phyloP scores from a whole-genome alignment of 106 monocot genomes.

The Allium fistulosum region DNA sequence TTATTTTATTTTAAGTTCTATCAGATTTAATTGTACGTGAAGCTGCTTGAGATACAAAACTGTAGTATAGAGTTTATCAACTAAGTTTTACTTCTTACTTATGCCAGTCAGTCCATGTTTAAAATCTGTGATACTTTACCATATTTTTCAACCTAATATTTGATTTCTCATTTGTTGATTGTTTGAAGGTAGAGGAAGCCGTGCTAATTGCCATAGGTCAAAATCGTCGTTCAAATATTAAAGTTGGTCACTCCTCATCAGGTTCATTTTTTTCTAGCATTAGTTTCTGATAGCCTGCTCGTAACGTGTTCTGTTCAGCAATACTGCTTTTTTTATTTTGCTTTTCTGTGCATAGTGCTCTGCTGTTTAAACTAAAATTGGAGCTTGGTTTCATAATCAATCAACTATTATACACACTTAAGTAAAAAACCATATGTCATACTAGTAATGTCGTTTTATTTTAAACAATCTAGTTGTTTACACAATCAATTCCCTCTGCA shows the following conservation, averaged over 20 bases:
- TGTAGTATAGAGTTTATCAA: no score
- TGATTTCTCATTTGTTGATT: neutral
- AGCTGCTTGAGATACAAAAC: no score
- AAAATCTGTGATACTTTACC: no score
- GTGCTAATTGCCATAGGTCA: conserved; percentile 41
- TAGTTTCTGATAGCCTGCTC: neutral
- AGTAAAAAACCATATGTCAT: neutral
- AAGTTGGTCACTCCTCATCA: conserved; percentile 16
- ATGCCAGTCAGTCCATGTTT: no score
- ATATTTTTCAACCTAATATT: no score
- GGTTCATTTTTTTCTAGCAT: neutral
- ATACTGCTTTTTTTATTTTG: neutral
- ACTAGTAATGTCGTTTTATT: neutral
- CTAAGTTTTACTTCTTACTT: no score
- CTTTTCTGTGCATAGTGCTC: neutral
- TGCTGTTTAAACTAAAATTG: no score
- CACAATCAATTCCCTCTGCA: no score
- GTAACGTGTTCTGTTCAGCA: neutral
- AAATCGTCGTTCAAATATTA: conserved; percentile 33
- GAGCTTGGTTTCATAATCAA: no score
- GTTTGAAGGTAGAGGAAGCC: conserved; percentile 62
- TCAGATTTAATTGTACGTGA: no score
- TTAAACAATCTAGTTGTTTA: no score
- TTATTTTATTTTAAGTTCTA: no score
- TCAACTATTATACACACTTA: neutral